These are phyloP conservation scores for Auriscalpium orientale DNA, from an alignment of 768 basidiomycete species.

Conservation along the genomic window DNA sequence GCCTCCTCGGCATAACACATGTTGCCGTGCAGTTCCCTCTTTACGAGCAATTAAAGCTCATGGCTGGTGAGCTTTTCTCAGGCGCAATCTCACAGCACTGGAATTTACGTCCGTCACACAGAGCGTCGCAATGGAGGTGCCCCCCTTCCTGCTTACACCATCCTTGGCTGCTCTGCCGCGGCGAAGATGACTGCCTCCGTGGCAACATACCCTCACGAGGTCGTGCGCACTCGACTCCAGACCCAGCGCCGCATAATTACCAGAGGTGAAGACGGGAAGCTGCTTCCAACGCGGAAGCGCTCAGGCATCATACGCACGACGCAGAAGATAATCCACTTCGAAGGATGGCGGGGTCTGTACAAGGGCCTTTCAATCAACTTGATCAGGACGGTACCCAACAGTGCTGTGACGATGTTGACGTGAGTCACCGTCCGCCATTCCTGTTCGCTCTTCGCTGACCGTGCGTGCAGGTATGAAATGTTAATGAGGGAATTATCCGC, in stretches of 20 bases:
- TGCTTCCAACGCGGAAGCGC: constrained; percentile 51
- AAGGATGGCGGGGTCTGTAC: constrained; percentile 88
- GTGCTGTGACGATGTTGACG: constrained; percentile 94
- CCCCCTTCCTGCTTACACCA: constrained; percentile 49
- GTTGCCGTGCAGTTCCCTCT: constrained; percentile 97
- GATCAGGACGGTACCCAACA: constrained; percentile 90
- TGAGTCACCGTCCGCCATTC: constrained; percentile 30
- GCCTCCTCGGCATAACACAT: constrained; percentile 85
- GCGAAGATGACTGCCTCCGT: constrained; percentile 96
- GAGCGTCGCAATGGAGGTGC: constrained; percentile 7
- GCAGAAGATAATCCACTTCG: constrained; percentile 63
- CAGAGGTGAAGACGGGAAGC: constrained; percentile 36
- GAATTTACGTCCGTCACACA: constrained; percentile 2
- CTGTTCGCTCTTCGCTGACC: background rate
- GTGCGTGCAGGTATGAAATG: constrained; percentile 31
- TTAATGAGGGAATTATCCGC: constrained; percentile 28
- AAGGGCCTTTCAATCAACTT: constrained; percentile 92
- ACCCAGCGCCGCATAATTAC: constrained; percentile 66
- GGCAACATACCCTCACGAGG: constrained; percentile 97
- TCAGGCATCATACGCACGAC: constrained; percentile 66
- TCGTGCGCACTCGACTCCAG: constrained; percentile 95
- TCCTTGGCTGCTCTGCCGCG: constrained; percentile 84
- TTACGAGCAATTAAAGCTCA: constrained; percentile 86
- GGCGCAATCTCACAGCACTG: background rate
- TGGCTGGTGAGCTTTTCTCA: constrained; percentile 55